Conservation (phyloP, 2,329 filamentous ascomycete genomes). For the Stachybotrys echinatus region DNA sequence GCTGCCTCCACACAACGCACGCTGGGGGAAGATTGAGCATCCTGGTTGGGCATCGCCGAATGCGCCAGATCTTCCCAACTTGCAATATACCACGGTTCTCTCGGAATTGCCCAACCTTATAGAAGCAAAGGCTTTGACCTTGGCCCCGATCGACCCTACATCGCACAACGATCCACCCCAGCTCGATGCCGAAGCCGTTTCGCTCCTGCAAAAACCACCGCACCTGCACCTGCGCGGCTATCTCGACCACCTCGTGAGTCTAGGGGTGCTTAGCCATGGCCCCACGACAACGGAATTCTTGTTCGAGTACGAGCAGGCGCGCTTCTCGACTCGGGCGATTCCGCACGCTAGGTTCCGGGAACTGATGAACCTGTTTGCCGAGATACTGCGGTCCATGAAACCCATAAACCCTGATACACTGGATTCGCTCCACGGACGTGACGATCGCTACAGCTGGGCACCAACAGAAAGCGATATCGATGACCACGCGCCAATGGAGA, state of each 20-base stretch:
- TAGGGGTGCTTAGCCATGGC: constrained; percentile 54
- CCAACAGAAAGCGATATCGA: constrained; percentile 37
- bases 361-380: constrained; percentile 81
- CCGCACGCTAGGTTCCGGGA: constrained; percentile 66
- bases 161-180: constrained; percentile 33
- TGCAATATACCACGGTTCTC: constrained; percentile 81
- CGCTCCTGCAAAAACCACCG: constrained; percentile 63
- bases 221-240: constrained; percentile 78
- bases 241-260: constrained; percentile 60
- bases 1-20: constrained; percentile 44
- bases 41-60: constrained; percentile 82
- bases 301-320: constrained; percentile 71
- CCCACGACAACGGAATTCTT: constrained; percentile 59
- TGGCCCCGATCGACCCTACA: constrained; percentile 56
- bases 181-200: constrained; percentile 63
- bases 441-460: constrained; percentile 15
- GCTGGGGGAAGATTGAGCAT: constrained; percentile 83
- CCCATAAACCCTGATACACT: constrained; percentile 53
- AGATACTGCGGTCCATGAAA: constrained; percentile 71
- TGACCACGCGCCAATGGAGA: constrained; percentile 37
- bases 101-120: constrained; percentile 83
- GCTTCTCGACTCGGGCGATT: constrained; percentile 70
- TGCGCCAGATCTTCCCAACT: constrained; percentile 65
- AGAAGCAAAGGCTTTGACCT: constrained; percentile 86
- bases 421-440: constrained; percentile 12